Conservation (phyloP, 1,139 yeast genomes). For the Kodamaea suecica region DNA sequence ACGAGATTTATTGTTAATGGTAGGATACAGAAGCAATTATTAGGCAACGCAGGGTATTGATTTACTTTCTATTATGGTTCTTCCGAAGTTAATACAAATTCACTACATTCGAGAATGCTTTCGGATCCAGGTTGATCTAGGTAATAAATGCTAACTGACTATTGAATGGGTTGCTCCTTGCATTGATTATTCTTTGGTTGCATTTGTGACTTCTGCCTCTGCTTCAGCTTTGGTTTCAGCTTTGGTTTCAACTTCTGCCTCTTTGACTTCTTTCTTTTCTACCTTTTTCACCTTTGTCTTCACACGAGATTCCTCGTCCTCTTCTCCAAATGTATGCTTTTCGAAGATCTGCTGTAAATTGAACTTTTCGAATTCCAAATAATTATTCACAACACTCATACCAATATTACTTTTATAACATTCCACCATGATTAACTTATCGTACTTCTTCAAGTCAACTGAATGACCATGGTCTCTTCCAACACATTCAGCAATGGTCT, state of each 20-base stretch:
- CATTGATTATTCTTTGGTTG: too few relatives aligned
- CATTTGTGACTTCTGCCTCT: not conserved
- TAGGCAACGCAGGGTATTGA: too few relatives aligned
- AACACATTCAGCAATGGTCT: slow-evolving; percentile 66
- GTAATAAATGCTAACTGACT: too few relatives aligned
- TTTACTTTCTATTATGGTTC: too few relatives aligned
- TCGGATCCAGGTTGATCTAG: too few relatives aligned
- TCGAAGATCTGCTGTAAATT: slow-evolving; percentile 66
- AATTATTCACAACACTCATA: slow-evolving; percentile 71
- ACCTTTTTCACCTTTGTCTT: slow-evolving; percentile 4
- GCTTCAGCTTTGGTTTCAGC: not conserved
- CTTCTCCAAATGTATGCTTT: slow-evolving; percentile 29
- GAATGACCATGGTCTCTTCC: slow-evolving; percentile 69
- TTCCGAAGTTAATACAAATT: too few relatives aligned
- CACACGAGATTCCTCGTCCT: slow-evolving; percentile 6
- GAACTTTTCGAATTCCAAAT: slow-evolving; percentile 51
- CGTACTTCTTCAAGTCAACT: slow-evolving; percentile 80
- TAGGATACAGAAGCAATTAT: too few relatives aligned
- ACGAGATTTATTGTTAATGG: too few relatives aligned
- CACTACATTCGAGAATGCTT: too few relatives aligned
- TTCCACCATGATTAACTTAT: slow-evolving; percentile 76
- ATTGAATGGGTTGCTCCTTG: too few relatives aligned
- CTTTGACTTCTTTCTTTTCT: slow-evolving; percentile 7
- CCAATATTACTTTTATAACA: slow-evolving; percentile 84
- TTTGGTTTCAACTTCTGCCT: slow-evolving; percentile 6